Conservation (phyloP, 139 green algal genomes). For the Edaphochlamys debaryana region DNA sequence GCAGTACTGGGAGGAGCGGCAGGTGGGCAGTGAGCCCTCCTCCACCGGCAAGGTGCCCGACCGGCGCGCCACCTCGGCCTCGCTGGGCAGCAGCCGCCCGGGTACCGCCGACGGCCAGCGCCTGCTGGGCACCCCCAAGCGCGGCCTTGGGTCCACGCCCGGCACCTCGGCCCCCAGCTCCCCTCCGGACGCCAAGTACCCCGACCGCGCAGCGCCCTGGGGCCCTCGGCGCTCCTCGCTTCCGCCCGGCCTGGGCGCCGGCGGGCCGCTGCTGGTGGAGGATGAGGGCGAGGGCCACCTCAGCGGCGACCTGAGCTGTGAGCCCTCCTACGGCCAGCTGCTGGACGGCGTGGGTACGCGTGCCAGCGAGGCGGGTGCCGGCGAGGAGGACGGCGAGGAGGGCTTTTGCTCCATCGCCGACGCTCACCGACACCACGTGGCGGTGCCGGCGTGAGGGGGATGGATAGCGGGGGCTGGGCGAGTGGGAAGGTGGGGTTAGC, state of each 20-base stretch:
- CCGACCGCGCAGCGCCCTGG: no score
- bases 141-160: not conserved
- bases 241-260: no score
- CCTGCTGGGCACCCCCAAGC: not conserved
- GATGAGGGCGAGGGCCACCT: not conserved
- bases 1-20: slow-evolving; percentile 38
- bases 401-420: not conserved
- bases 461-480: no score
- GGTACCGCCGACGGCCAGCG: not conserved
- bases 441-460: no score
- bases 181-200: no score
- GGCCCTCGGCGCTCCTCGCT: not conserved
- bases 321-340: not conserved
- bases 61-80: not conserved
- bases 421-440: no score
- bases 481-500: no score
- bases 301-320: not conserved
- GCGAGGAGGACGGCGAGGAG: no score
- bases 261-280: no score
- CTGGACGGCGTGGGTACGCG: not conserved
- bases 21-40: not conserved
- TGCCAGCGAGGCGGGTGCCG: not conserved
- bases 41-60: not conserved
- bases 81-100: not conserved
- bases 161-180: not conserved